Evolutionary conservation across 225 moss, liverwort and hornwort species (phyloP).

Genomic region (Neckera pumila): DNA sequence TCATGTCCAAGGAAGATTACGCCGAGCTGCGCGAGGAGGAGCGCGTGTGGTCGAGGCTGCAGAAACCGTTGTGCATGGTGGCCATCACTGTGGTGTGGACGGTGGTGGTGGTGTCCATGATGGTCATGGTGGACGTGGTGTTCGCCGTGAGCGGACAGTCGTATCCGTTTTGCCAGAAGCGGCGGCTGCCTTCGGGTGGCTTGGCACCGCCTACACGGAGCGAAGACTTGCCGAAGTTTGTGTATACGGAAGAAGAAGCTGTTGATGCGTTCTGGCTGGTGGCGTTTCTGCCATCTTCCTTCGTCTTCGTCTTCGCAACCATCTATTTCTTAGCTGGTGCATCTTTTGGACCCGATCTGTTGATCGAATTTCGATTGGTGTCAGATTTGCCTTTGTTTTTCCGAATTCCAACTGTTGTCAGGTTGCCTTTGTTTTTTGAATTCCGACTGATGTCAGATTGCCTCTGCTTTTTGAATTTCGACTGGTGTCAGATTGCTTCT

Average conservation of each 20-base stretch:
- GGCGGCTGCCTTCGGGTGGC: constrained; percentile 28
- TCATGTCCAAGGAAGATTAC: constrained; percentile 85
- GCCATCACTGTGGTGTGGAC: constrained; percentile 49
- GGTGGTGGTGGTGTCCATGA: constrained; percentile 35
- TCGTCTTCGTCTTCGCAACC: constrained; percentile 56
- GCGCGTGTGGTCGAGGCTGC: constrained; percentile 58
- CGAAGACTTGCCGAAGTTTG: constrained; percentile 15
- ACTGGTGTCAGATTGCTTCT: neutral
- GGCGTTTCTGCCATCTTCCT: constrained; percentile 72
- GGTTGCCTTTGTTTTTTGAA: neutral
- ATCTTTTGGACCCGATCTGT: neutral
- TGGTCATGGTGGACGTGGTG: constrained; percentile 73
- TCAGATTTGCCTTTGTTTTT: neutral
- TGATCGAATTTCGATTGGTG: neutral
- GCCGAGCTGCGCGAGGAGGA: constrained; percentile 65
- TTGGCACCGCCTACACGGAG: neutral
- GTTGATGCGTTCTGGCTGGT: constrained; percentile 78
- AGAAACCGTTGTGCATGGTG: constrained; percentile 59
- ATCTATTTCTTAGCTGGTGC: constrained; percentile 84
- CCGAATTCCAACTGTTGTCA: neutral
- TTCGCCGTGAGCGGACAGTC: constrained; percentile 59
- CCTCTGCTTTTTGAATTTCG: neutral
- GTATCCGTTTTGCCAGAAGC: constrained; percentile 73
- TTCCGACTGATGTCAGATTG: neutral
- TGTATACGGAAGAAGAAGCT: constrained; percentile 75